Evolutionary conservation across 192 early-diverging fungal species (phyloP), one percentile per base, ranked within the genome.

Genomic region (Dissophora globulifera): DNA sequence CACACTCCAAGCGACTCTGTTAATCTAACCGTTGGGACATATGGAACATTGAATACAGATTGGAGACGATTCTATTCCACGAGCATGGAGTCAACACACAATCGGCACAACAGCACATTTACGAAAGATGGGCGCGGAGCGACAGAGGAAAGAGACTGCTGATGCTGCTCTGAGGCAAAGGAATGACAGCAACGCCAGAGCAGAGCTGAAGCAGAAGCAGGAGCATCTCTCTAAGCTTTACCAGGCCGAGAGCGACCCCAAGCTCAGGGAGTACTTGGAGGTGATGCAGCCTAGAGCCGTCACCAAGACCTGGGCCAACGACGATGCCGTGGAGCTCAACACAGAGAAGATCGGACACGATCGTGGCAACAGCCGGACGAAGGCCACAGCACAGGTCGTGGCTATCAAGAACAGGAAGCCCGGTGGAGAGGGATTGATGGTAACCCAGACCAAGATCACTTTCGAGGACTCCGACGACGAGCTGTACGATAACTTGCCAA

Each of bases 21-120:
- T n/a, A n/a, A n/a, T n/a, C n/a, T n/a, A n/a, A n/a, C n/a, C n/a
- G n/a, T n/a, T n/a, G n/a, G n/a, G n/a, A n/a, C n/a, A n/a, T n/a
- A n/a, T n/a, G n/a, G n/a, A n/a, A n/a, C n/a, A n/a, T n/a, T n/a
- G n/a, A n/a, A n/a, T n/a, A n/a, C n/a, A n/a, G 88, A 87, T 93
- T 69, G 92, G 91, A n/a, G 95, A 96, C 67, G 79, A 84, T 17
- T 71, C 87, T 6, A 81, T 99, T 31, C 89, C 93, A 8, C 87
- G 96, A 51, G 90, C 96, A 29, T 99, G 97, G 97, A 93, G 91
- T 58, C 85, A 89, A 52, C 88, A 99, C 76, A 89, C 94, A 15
- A 80, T 91, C 54, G 95, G 95, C 35, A 91, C 92, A 40, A 89
- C 95, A n/a, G 91, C 90, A 4, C 86, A 89, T 78, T 81, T 89